Percentiles rank a stretch among this genome's conserved stretches.
These are phyloP conservation scores for Aspergillus brunneoviolaceus DNA, from an alignment of 2,329 filamentous ascomycete genomes.

Conservation along the genomic window DNA sequence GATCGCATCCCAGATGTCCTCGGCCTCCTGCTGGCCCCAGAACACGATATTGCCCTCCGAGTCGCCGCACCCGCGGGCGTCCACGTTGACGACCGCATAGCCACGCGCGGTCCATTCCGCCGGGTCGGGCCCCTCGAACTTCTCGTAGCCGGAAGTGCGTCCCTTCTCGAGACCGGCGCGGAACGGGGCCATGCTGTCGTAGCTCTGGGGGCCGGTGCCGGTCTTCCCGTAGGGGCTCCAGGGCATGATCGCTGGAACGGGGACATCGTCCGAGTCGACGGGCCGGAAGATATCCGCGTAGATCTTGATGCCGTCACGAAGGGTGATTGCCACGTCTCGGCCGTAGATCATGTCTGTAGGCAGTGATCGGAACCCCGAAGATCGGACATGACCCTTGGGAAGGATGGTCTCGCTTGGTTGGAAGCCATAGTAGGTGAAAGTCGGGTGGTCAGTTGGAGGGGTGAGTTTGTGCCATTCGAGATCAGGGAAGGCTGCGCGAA, in stretches of 20 bases:
- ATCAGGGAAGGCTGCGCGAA: background rate
- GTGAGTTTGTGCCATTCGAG: background rate
- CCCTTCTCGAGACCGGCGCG: background rate
- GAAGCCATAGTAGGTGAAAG: constrained; percentile 9
- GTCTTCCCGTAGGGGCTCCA: constrained; percentile 32
- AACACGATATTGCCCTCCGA: constrained; percentile 28
- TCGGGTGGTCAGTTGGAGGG: background rate
- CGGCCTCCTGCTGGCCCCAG: constrained; percentile 27
- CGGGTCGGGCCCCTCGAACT: constrained; percentile 29
- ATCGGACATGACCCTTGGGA: constrained; percentile 11
- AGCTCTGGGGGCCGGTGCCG: constrained; percentile 17
- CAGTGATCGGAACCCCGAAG: constrained; percentile 2
- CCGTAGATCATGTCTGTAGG: constrained; percentile 20
- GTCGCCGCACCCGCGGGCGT: constrained; percentile 27
- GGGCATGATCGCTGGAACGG: constrained; percentile 24
- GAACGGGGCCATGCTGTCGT: constrained; percentile 17
- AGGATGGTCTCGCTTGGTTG: constrained; percentile 7
- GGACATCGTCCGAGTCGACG: constrained; percentile 3
- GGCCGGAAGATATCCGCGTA: constrained; percentile 29
- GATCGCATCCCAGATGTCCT: constrained; percentile 28
- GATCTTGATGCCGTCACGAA: constrained; percentile 29
- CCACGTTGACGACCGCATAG: constrained; percentile 34
- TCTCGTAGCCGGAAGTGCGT: constrained; percentile 17
- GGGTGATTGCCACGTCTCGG: constrained; percentile 23
- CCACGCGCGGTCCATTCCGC: constrained; percentile 31